Evolutionary conservation across 305 asterid genomes (phyloP).

Genomic region (Solanum hybrid): DNA sequence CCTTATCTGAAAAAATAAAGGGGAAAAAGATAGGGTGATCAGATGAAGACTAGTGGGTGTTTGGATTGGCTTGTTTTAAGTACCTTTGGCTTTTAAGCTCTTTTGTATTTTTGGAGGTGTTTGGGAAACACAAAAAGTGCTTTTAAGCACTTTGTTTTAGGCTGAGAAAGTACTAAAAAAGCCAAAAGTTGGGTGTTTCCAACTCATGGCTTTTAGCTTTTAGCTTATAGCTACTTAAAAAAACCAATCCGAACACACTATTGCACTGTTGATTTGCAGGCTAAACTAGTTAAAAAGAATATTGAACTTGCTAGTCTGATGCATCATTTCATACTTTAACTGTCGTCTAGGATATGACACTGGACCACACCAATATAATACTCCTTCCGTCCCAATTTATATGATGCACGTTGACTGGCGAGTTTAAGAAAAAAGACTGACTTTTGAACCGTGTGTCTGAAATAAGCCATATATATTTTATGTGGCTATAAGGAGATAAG

Average conservation of each 20-base stretch:
- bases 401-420: background rate
- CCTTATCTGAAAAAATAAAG: background rate
- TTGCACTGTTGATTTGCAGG: background rate
- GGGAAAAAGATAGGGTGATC: background rate
- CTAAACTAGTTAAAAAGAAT: background rate
- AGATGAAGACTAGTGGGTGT: background rate
- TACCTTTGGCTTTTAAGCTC: background rate
- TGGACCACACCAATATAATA: background rate
- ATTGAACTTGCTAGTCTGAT: background rate
- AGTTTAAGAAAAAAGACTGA: background rate
- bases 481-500: background rate
- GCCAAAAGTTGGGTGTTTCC: background rate
- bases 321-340: background rate
- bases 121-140: background rate
- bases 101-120: background rate
- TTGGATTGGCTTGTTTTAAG: background rate
- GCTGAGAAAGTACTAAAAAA: background rate
- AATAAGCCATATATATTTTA: background rate
- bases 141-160: background rate
- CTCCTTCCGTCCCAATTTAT: background rate
- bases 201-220: background rate
- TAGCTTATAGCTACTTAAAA: background rate
- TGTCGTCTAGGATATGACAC: background rate
- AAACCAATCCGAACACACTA: background rate
- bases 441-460: background rate